Evolutionary conservation across 176 grass and related monocot species (phyloP).

Genomic region (Rhynchospora tenuis): DNA sequence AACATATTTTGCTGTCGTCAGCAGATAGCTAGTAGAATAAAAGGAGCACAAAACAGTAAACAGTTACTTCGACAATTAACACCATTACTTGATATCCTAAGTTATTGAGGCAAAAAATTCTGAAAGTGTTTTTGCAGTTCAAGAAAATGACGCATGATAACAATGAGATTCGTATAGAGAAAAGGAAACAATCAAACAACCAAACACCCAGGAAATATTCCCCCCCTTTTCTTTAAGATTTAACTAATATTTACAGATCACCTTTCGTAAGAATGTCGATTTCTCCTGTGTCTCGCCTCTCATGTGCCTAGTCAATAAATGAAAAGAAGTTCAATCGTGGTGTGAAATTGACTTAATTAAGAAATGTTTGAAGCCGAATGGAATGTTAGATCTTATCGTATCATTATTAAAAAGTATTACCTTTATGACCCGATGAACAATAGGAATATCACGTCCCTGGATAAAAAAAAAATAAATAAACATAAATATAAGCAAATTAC

Average conservation of each 20-base stretch:
- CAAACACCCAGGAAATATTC: background rate
- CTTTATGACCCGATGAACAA: conserved; percentile 43
- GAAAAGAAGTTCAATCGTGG: background rate
- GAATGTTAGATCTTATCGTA: background rate
- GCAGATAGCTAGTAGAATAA: background rate
- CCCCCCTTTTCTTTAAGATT: background rate
- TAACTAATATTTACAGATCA: background rate
- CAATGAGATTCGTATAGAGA: background rate
- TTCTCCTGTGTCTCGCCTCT: conserved; percentile 17
- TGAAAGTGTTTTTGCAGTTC: background rate
- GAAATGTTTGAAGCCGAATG: background rate
- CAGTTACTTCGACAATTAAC: background rate
- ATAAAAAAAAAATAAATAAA: conserved; percentile 11
- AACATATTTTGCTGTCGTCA: background rate
- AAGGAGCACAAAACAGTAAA: background rate
- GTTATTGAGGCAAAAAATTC: background rate
- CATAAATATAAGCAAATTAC: background rate
- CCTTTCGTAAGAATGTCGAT: conserved; percentile 32
- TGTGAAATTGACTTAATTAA: background rate
- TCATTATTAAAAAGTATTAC: conserved; percentile 7
- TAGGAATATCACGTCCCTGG: conserved; percentile 42
- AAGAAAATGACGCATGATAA: background rate
- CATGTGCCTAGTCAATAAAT: conserved; percentile 24
- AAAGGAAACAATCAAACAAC: background rate
- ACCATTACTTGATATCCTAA: background rate